phyloP scores from a whole-genome alignment of 1,284 basidiomycete genomes.

The Mrakiaceae sp. region DNA sequence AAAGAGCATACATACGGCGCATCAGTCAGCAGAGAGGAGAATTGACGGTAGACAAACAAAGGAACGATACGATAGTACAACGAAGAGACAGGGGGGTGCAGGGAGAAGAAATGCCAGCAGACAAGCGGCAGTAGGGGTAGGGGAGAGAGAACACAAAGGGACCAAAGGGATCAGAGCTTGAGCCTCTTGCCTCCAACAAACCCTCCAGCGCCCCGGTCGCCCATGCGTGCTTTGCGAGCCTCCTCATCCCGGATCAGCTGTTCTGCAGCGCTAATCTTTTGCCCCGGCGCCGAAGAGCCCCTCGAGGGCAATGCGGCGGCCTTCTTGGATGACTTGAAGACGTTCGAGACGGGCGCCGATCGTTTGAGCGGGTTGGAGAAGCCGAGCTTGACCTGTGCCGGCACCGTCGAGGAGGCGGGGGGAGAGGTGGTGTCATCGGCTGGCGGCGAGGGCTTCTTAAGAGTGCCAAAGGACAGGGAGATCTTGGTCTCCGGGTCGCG shows the following conservation, averaged over 20 bases:
- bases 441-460: constrained; percentile 27
- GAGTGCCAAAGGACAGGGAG: constrained; percentile 30
- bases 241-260: constrained; percentile 73
- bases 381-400: constrained; percentile 16
- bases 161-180: not conserved
- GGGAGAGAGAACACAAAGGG: not conserved
- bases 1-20: not conserved
- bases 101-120: not conserved
- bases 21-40: not conserved
- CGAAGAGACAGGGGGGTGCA: not conserved
- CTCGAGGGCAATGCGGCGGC: constrained; percentile 29
- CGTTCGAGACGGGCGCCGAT: constrained; percentile 45
- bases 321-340: constrained; percentile 48
- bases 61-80: not conserved
- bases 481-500: constrained; percentile 42
- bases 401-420: constrained; percentile 9
- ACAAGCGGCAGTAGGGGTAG: too few species aligned
- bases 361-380: constrained; percentile 34
- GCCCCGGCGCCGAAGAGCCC: constrained; percentile 35
- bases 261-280: constrained; percentile 65
- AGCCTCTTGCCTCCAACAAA: not conserved
- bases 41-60: not conserved
- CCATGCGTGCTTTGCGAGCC: constrained; percentile 60
- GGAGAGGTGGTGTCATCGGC: constrained; percentile 21
- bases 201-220: constrained; percentile 34